phyloP scores from a whole-genome alignment of 257 asterid genomes.

The Salvia hispanica region DNA sequence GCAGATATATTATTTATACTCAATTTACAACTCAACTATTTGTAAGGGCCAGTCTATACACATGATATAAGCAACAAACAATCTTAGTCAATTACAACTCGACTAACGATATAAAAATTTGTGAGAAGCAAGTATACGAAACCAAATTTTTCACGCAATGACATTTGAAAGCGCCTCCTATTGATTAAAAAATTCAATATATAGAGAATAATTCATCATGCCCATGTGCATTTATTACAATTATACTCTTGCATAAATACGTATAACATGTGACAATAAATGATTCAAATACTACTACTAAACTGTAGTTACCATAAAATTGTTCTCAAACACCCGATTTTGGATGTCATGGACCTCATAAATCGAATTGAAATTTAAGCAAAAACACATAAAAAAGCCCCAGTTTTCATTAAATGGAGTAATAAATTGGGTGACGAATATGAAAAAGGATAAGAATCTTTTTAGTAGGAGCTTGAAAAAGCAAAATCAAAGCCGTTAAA shows the following conservation, averaged over 20 bases:
- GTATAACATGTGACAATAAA: conserved; percentile 13
- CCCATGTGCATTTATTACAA: conserved; percentile 20
- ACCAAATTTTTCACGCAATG: not conserved
- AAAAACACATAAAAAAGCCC: not conserved
- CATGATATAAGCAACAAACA: not conserved
- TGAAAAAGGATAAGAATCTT: conserved; percentile 44
- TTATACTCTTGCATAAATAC: not conserved
- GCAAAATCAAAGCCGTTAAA: conserved; percentile 39
- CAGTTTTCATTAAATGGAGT: not conserved
- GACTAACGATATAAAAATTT: not conserved
- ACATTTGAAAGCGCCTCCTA: not conserved
- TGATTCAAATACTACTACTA: not conserved
- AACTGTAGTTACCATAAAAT: conserved; percentile 1
- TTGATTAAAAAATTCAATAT: not conserved
- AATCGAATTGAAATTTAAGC: not conserved
- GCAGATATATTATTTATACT: not conserved
- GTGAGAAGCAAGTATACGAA: not conserved
- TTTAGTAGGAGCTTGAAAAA: conserved; percentile 39
- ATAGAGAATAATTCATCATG: not conserved
- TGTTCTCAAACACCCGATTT: not conserved
- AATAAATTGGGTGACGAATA: conserved; percentile 25
- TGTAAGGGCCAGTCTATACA: not conserved
- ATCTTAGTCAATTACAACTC: not conserved
- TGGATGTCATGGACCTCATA: conserved; percentile 1
- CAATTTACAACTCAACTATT: conserved; percentile 13